Base-by-base conservation (phyloP, 148 eudicot species). In the Amaranthus cruentus region DNA sequence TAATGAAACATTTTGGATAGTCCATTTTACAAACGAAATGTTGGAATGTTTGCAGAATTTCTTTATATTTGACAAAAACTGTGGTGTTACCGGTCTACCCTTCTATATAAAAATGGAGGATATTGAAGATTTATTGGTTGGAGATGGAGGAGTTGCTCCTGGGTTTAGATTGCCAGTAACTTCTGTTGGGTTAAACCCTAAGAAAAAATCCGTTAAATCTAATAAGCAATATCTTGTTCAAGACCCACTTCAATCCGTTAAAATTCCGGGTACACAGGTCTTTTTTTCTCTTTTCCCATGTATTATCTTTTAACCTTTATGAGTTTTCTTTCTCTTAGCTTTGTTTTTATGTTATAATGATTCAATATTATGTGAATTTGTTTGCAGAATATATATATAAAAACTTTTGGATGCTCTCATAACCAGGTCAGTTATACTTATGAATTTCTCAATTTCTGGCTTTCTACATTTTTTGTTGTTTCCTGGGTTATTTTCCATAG, bases 351-450 rank as follows among this genome's bases (percentile, higher is more conserved):
- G 54, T 59, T 14, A 28, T 53, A 3, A 65, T 43, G 10, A 13
- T 10, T 68, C 7, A 9, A 47, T 11, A 62, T 12, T 60, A 43
- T 55, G 11, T n/a, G 65, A 15, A 13, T 73, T 21, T 59, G 28
- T 48, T 58, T 77, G 85, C 97, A 94, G 98, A 85, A 87, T 7
- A 91, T 94, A 75, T 94, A 82, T 77, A 78, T 94, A 54, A 94
- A 94, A 78, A 94, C 98, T 68, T 94, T 94, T 75, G 98, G 98
- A 9, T 94, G 98, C 77, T 94, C 98, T 6, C 98, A 94, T 83
- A 94, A 91, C 84, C 97, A 91, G 92, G 98, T 88, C 44, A 77
- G 68, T 48, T 11, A 47, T 42, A 10, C 4, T 48, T 59, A 12
- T 28, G 57, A 0, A 44, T 44, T 4, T 42, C 8, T 55, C 12